Conservation (phyloP, 2,329 filamentous ascomycete genomes). For the Akanthomyces uredinophilus region DNA sequence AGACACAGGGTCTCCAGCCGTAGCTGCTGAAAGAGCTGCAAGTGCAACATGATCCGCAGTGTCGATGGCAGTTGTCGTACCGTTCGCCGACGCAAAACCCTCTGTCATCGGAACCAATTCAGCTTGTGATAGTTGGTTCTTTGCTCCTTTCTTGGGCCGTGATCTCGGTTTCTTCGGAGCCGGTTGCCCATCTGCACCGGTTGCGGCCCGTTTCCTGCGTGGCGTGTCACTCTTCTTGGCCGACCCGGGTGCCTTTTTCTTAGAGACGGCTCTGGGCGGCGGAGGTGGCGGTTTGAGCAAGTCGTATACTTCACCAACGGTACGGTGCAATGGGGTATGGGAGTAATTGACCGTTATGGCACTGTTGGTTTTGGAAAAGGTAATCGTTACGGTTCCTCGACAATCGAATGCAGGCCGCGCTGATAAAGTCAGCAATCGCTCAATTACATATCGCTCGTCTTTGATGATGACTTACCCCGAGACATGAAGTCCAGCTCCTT, state of each 20-base stretch:
- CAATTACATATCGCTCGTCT: constrained; percentile 4
- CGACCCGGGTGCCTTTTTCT: constrained; percentile 22
- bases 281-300: constrained; percentile 42
- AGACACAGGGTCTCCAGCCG: neutral
- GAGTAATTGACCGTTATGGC: constrained; percentile 49
- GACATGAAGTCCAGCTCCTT: constrained; percentile 36
- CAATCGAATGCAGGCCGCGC: constrained; percentile 57
- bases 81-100: neutral
- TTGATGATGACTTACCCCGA: constrained; percentile 5
- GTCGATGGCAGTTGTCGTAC: neutral
- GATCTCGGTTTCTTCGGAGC: neutral
- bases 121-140: constrained; percentile 10
- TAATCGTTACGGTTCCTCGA: constrained; percentile 44
- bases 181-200: neutral
- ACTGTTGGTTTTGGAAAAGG: constrained; percentile 43
- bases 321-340: constrained; percentile 53
- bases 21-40: constrained; percentile 7
- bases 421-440: constrained; percentile 22
- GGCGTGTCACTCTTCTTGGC: constrained; percentile 8
- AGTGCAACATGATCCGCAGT: constrained; percentile 11
- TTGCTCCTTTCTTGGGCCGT: constrained; percentile 1
- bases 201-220: constrained; percentile 3
- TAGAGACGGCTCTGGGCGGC: constrained; percentile 16
- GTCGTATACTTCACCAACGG: constrained; percentile 45
- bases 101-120: constrained; percentile 8